Conservation (phyloP, 139 green algal genomes). For the Auxenochlorella pyrenoidosa region DNA sequence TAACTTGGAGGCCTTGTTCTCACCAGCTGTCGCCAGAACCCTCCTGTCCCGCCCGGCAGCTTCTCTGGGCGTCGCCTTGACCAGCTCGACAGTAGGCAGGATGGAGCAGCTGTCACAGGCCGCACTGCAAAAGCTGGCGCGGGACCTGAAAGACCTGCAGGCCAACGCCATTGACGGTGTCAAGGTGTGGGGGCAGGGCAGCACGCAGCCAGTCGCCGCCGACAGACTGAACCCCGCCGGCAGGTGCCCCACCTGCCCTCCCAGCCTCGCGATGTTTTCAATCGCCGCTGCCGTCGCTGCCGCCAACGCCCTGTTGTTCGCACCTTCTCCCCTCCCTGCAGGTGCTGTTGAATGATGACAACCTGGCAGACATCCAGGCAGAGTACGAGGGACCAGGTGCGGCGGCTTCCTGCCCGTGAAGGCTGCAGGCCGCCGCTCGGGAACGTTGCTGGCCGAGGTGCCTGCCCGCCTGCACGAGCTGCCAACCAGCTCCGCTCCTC, state of each 20-base stretch:
- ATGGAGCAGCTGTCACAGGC: constrained; percentile 34
- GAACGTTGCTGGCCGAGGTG: no score
- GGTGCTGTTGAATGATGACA: constrained; percentile 87
- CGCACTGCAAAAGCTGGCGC: constrained; percentile 71
- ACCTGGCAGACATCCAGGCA: constrained; percentile 85
- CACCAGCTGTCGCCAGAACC: background rate
- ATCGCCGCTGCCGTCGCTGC: background rate
- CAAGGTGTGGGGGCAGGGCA: constrained; percentile 35
- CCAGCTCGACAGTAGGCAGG: background rate
- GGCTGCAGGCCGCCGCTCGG: no score
- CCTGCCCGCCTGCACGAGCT: background rate
- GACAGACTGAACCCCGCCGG: no score
- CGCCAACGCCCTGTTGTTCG: background rate
- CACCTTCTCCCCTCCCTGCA: constrained; percentile 38
- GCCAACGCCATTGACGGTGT: constrained; percentile 79
- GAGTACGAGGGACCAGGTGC: constrained; percentile 88
- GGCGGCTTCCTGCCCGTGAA: background rate
- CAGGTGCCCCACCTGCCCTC: background rate
- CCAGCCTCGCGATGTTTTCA: background rate
- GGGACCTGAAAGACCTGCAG: constrained; percentile 72
- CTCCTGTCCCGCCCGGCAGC: background rate
- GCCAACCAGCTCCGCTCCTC: background rate
- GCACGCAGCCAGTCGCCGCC: no score
- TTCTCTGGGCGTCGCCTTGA: background rate
- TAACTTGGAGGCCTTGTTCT: background rate